A percentile compares a stretch with the other conserved stretches of the same genome.
These are phyloP conservation scores for Lagenaria siceraria DNA, from an alignment of 306 rosid species.

Conservation along the genomic window DNA sequence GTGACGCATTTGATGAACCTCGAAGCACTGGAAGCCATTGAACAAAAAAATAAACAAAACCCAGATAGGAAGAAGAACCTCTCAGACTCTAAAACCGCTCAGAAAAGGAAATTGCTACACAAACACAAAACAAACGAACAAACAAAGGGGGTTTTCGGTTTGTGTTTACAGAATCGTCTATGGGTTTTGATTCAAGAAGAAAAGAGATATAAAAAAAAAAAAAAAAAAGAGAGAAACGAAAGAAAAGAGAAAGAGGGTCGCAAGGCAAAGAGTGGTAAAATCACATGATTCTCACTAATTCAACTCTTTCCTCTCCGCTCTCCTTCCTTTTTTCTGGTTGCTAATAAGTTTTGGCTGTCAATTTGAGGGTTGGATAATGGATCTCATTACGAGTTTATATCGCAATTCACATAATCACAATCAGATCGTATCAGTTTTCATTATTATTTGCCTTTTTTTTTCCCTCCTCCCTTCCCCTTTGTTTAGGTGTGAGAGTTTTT, in stretches of 20 bases:
- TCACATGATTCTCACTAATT: constrained; percentile 75
- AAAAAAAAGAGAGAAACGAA: background rate
- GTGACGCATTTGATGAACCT: constrained; percentile 90
- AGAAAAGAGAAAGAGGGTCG: constrained; percentile 17
- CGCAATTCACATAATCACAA: background rate
- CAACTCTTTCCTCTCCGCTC: constrained; percentile 7
- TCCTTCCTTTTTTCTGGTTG: constrained; percentile 1
- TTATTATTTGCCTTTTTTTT: background rate
- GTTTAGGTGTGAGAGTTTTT: background rate
- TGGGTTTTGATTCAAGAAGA: constrained; percentile 23
- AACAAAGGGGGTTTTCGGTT: background rate
- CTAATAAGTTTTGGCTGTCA: background rate
- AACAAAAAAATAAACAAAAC: constrained; percentile 5
- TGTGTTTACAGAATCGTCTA: constrained; percentile 16
- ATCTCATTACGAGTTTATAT: background rate
- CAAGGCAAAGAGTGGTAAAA: constrained; percentile 16
- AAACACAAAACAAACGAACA: background rate
- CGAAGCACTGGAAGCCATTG: constrained; percentile 76
- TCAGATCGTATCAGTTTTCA: background rate
- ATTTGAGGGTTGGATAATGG: background rate
- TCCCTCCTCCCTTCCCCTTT: background rate
- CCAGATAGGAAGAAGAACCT: constrained; percentile 8
- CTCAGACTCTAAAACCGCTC: constrained; percentile 2
- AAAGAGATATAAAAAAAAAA: too few relatives aligned
- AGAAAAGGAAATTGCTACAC: background rate